Evolutionary conservation across 495 filamentous ascomycete genomes (phyloP).

Genomic region (Penicillium cosmopolitanum): DNA sequence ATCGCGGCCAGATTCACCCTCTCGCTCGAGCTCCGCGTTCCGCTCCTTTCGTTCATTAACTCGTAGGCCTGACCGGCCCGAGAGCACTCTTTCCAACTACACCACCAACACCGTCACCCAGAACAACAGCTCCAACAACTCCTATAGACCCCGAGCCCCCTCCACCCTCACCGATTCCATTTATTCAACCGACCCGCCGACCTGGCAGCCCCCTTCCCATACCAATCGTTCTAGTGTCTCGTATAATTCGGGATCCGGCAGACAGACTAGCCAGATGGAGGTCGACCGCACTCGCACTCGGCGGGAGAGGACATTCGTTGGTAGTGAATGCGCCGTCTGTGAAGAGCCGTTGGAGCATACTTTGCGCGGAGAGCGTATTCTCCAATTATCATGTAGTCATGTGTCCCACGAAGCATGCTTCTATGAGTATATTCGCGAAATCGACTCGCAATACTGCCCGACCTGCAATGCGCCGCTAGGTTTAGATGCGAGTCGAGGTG

Average conservation of each 20-base stretch:
- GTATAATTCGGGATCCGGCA: conserved; percentile 52
- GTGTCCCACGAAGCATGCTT: conserved; percentile 99
- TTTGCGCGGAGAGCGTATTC: conserved; percentile 87
- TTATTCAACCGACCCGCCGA: conserved; percentile 25
- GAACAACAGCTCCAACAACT: conserved; percentile 2
- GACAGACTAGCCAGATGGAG: conserved; percentile 71
- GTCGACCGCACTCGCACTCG: conserved; percentile 79
- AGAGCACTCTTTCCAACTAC: conserved; percentile 34
- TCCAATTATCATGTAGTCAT: conserved; percentile 95
- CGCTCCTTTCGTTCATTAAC: conserved; percentile 39
- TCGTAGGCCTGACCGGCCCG: conserved; percentile 36
- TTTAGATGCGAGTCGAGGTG: conserved; percentile 91
- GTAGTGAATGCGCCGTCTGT: conserved; percentile 92
- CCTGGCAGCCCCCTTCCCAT: conserved; percentile 18
- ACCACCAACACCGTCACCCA: conserved; percentile 21
- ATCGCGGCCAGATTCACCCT: conserved; percentile 38
- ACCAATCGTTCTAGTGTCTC: conserved; percentile 46
- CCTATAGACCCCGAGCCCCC: conserved; percentile 31
- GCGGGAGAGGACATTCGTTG: conserved; percentile 93
- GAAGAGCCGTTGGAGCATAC: conserved; percentile 98
- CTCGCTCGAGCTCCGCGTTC: conserved; percentile 41
- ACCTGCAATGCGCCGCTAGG: conserved; percentile 92
- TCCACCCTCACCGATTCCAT: conserved; percentile 31
- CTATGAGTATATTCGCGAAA: conserved; percentile 96
- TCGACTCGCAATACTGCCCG: conserved; percentile 93